Percentiles rank a stretch among this genome's conserved stretches.
phyloP scores from a whole-genome alignment of 768 basidiomycete genomes.

The Boletus speciosus region DNA sequence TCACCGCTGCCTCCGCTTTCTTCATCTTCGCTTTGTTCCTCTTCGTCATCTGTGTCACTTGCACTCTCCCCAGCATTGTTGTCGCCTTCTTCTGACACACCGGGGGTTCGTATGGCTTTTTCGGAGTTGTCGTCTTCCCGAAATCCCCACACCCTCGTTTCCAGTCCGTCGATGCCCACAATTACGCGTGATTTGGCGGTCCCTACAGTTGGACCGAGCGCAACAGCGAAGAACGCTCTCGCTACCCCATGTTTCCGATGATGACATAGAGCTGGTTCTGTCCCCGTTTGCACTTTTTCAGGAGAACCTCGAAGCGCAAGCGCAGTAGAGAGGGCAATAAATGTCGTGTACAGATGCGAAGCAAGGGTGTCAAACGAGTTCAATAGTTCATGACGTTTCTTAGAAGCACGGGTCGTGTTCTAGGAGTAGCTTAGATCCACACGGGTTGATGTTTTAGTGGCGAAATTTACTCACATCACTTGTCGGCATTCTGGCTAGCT shows the following conservation, averaged over 20 bases:
- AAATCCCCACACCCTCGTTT: slow-evolving; percentile 38
- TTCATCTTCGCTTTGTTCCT: slow-evolving; percentile 10
- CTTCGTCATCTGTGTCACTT: slow-evolving; percentile 3
- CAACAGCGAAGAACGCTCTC: slow-evolving; percentile 55
- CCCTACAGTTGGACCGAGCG: slow-evolving; percentile 63
- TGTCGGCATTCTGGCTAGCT: slow-evolving; percentile 54
- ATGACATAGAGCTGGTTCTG: background rate
- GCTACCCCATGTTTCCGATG: slow-evolving; percentile 7
- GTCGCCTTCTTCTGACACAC: background rate
- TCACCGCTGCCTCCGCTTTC: slow-evolving; percentile 5
- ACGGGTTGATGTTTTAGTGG: background rate
- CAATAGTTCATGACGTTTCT: slow-evolving; percentile 59
- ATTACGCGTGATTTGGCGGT: slow-evolving; percentile 60
- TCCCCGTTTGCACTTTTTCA: background rate
- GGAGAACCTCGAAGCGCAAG: slow-evolving; percentile 39
- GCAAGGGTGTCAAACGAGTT: slow-evolving; percentile 65
- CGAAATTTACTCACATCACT: slow-evolving; percentile 36
- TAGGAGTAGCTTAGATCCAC: slow-evolving; percentile 15
- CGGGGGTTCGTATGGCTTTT: slow-evolving; percentile 30
- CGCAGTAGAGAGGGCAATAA: slow-evolving; percentile 67
- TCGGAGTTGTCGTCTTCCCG: slow-evolving; percentile 3
- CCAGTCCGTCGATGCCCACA: slow-evolving; percentile 61
- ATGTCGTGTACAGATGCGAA: slow-evolving; percentile 73
- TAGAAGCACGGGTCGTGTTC: slow-evolving; percentile 48
- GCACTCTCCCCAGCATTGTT: background rate